These are phyloP conservation scores for Suillus bovinus DNA, from an alignment of 768 basidiomycete genomes.

Conservation along the genomic window DNA sequence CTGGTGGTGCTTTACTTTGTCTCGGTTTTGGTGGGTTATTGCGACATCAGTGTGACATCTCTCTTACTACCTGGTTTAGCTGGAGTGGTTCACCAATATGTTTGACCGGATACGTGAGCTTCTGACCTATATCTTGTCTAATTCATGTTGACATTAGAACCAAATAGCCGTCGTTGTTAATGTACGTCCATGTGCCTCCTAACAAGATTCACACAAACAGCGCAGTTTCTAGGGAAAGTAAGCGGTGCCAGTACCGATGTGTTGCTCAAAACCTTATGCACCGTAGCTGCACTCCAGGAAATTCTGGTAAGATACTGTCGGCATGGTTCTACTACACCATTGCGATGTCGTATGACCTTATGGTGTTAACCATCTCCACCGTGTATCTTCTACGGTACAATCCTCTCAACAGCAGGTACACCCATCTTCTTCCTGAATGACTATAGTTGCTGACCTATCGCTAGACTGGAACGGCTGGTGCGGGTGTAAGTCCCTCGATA, in stretches of 20 bases:
- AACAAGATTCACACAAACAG: background rate
- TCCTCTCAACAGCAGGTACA: constrained; percentile 26
- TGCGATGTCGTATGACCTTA: constrained; percentile 57
- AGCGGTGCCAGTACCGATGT: constrained; percentile 11
- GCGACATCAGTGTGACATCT: background rate
- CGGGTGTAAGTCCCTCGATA: constrained; percentile 24
- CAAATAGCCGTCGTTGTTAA: constrained; percentile 19
- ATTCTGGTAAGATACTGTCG: constrained; percentile 30
- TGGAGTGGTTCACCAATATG: constrained; percentile 61
- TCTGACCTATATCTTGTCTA: constrained; percentile 6
- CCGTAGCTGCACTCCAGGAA: constrained; percentile 49
- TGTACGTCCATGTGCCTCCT: constrained; percentile 19
- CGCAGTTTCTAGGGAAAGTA: constrained; percentile 37
- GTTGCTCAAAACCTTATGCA: background rate
- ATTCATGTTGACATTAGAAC: constrained; percentile 11
- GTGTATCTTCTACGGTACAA: constrained; percentile 51
- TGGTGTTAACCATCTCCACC: constrained; percentile 50
- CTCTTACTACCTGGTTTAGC: constrained; percentile 30
- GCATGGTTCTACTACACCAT: constrained; percentile 62
- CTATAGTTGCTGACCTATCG: constrained; percentile 6
- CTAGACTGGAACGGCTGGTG: constrained; percentile 27
- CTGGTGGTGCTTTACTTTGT: constrained; percentile 41
- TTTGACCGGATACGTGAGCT: constrained; percentile 50
- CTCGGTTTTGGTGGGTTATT: constrained; percentile 41
- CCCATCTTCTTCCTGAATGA: background rate